phyloP scores from a whole-genome alignment of 1,284 basidiomycete species.

The Leccinum subspadiceum region DNA sequence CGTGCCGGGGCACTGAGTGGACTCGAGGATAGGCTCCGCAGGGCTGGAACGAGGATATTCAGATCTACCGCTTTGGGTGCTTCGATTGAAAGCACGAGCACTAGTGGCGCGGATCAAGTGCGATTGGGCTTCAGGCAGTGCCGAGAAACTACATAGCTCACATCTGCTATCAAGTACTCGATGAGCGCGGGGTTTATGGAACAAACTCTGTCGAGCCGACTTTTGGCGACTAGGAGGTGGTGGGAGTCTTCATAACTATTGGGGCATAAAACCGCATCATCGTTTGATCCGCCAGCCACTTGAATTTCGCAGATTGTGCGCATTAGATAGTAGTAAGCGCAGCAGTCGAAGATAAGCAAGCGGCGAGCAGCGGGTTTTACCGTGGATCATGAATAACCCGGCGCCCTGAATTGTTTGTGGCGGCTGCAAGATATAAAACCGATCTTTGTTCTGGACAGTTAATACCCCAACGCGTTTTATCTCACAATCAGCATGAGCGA shows the following conservation, averaged over 20 bases:
- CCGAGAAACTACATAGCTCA: too few species aligned
- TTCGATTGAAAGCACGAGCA: background rate
- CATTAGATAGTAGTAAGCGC: background rate
- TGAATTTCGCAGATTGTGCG: background rate
- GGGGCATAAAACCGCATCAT: background rate
- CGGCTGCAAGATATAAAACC: background rate
- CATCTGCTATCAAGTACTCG: background rate
- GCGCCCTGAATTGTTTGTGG: too few species aligned
- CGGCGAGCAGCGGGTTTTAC: background rate
- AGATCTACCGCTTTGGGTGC: background rate
- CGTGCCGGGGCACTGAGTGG: background rate
- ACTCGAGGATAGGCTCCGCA: background rate
- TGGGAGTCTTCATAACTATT: background rate
- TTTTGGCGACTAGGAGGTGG: background rate
- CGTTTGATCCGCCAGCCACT: background rate
- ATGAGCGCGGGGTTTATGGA: background rate
- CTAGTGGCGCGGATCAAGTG: background rate
- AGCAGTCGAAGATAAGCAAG: background rate
- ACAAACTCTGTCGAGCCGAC: background rate
- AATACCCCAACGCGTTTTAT: background rate
- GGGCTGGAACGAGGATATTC: background rate
- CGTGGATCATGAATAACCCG: background rate
- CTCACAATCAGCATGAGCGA: slow-evolving; percentile 13
- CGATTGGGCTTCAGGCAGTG: too few species aligned
- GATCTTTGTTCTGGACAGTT: background rate